These are phyloP conservation scores for Xylariaceae sp. DNA, from an alignment of 2,329 filamentous ascomycete species.

Conservation along the genomic window DNA sequence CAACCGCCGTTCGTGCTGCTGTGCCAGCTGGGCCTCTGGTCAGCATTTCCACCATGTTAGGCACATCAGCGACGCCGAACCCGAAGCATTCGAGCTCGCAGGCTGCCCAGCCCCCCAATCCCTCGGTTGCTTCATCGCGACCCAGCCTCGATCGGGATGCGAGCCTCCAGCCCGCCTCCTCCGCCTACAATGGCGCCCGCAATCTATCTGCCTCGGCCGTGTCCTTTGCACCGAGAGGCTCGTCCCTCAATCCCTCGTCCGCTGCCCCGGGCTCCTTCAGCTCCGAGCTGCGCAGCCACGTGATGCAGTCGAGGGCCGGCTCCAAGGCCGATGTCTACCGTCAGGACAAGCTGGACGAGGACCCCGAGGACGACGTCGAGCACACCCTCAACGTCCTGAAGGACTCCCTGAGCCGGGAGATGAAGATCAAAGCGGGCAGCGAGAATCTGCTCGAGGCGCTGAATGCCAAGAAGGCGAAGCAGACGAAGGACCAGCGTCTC, in stretches of 20 bases:
- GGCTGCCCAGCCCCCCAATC: constrained; percentile 29
- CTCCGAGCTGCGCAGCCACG: constrained; percentile 70
- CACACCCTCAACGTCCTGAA: constrained; percentile 67
- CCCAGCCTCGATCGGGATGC: constrained; percentile 51
- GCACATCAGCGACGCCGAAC: constrained; percentile 45
- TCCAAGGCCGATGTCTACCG: constrained; percentile 45
- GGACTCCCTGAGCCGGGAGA: constrained; percentile 85
- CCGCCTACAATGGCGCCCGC: constrained; percentile 37
- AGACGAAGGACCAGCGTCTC: constrained; percentile 76
- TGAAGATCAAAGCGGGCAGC: constrained; percentile 95
- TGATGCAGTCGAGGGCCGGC: constrained; percentile 57
- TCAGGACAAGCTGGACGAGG: constrained; percentile 56
- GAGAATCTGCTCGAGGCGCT: constrained; percentile 96
- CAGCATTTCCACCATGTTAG: constrained; percentile 38
- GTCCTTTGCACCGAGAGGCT: constrained; percentile 58
- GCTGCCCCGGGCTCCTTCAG: constrained; percentile 80
- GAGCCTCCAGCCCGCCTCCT: constrained; percentile 38
- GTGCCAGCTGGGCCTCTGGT: constrained; percentile 23
- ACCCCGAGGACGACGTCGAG: constrained; percentile 52
- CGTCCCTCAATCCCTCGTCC: constrained; percentile 63
- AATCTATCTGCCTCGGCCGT: constrained; percentile 46
- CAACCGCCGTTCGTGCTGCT: constrained; percentile 11
- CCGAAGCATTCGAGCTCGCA: constrained; percentile 44
- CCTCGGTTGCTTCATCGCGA: constrained; percentile 28
- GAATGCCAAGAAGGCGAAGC: constrained; percentile 90